Evolutionary conservation across 257 asterid species (phyloP), one percentile per base, ranked within the genome.

Genomic region (Nicotiana tabacum): DNA sequence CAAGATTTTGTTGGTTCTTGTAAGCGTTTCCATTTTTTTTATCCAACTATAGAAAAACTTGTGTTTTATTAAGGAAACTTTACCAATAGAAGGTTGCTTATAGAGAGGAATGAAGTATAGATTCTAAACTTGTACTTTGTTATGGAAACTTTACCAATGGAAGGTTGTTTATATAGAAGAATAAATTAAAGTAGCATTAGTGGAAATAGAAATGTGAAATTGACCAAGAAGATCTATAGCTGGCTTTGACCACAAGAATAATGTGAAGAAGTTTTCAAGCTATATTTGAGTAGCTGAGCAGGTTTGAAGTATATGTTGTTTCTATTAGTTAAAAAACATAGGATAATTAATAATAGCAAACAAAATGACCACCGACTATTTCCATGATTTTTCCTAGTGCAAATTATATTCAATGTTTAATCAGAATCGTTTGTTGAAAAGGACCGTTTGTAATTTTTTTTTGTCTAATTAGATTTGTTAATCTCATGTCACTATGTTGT

Each of bases 21-120:
- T 18, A 83, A 5, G n/a, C 66, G 7, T 55, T 56, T 68, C 84
- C 87, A 82, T 21, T 85, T 4, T 18, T 39, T 60, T 13, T 7
- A 37, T 5, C 56, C 80, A 21, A 64, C 30, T 15, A 3, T 64
- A 70, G 37, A 30, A 70, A 5, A 72, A 72, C 18, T 27, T 46
- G 48, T 74, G 62, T 48, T 74, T 48, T 46, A 4, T 53, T 12
- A 53, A 10, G 18, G 57, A 53, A 53, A 53, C 57, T 53, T 53
- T 12, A 12, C 57, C 2, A 10, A 53, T 10, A 53, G 57, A 53
- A 53, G 57, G 57, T 53, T 53, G 5, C 57, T 53, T 24, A 46
- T 77, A 53, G 53, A 57, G 66, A 51, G 12, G n/a, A 66, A 8
- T 32, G 13, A 66, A 53, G 57, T 53, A 53, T 53, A 7, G 48